Conservation (phyloP, 768 basidiomycete genomes). For the Pulveroboletus sp. region DNA sequence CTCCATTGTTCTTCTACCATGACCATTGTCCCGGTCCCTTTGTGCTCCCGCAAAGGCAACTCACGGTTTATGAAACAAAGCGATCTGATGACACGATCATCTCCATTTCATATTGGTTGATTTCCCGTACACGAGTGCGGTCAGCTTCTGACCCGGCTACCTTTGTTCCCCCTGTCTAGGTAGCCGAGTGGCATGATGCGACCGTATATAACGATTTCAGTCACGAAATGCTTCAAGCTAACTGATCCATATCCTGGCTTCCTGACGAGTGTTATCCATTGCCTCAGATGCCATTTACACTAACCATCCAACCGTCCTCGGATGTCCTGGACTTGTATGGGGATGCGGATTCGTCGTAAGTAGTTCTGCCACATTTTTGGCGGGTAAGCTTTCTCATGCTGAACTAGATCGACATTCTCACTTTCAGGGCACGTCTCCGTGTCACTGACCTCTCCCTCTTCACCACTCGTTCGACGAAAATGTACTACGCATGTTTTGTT, state of each 20-base stretch:
- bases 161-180: slow-evolving; percentile 30
- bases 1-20: slow-evolving; percentile 29
- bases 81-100: neutral
- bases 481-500: slow-evolving; percentile 51
- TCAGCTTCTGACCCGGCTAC: slow-evolving; percentile 8
- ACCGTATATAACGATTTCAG: slow-evolving; percentile 25
- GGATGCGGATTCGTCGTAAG: slow-evolving; percentile 61
- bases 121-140: neutral
- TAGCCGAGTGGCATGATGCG: slow-evolving; percentile 27
- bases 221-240: slow-evolving; percentile 4
- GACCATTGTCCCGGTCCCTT: slow-evolving; percentile 18
- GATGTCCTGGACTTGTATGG: slow-evolving; percentile 67
- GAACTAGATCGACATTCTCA: slow-evolving; percentile 74
- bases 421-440: slow-evolving; percentile 78
- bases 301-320: slow-evolving; percentile 60
- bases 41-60: slow-evolving; percentile 30
- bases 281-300: slow-evolving; percentile 56
- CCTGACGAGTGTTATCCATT: slow-evolving; percentile 12
- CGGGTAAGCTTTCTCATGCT: slow-evolving; percentile 2
- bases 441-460: slow-evolving; percentile 52
- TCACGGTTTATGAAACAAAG: slow-evolving; percentile 25
- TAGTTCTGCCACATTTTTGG: slow-evolving; percentile 2
- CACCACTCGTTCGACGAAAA: slow-evolving; percentile 50
- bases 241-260: slow-evolving; percentile 11
- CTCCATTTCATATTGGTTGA: neutral